These are phyloP conservation scores for Mycena venus DNA, from an alignment of 768 basidiomycete species.

Conservation along the genomic window DNA sequence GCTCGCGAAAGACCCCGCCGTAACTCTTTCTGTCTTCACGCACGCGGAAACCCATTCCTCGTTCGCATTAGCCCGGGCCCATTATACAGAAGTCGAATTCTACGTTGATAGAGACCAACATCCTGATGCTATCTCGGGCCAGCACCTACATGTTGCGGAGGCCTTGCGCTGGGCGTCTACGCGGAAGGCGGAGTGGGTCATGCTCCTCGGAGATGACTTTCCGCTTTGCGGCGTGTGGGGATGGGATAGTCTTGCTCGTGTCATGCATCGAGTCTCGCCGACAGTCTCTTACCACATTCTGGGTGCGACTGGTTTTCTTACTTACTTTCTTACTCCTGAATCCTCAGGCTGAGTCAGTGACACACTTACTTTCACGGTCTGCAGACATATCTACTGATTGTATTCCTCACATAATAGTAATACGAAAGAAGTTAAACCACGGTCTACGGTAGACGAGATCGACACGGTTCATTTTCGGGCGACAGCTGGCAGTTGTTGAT, in stretches of 20 bases:
- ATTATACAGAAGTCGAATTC: slow-evolving; percentile 43
- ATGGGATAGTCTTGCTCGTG: background rate
- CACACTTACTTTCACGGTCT: no score
- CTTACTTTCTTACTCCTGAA: no score
- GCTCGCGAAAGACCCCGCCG: slow-evolving; percentile 33
- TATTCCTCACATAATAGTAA: no score
- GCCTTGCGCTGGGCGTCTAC: slow-evolving; percentile 53
- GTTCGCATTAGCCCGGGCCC: slow-evolving; percentile 43
- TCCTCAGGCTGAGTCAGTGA: no score
- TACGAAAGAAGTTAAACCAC: no score
- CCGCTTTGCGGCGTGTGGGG: slow-evolving; percentile 48
- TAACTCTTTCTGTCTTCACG: slow-evolving; percentile 55
- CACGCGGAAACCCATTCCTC: slow-evolving; percentile 48
- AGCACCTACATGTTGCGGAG: slow-evolving; percentile 57
- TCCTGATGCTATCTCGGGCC: slow-evolving; percentile 41
- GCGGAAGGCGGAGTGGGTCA: slow-evolving; percentile 53
- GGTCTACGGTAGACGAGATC: no score
- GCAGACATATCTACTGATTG: no score
- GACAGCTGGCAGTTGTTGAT: no score
- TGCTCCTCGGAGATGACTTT: slow-evolving; percentile 61
- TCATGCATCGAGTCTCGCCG: no score
- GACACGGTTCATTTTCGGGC: no score
- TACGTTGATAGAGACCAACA: slow-evolving; percentile 48
- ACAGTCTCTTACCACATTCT: no score
- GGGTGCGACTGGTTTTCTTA: no score